Evolutionary conservation across 2,329 filamentous ascomycete species (phyloP).

Genomic region (Pyrenochaeta sp.): DNA sequence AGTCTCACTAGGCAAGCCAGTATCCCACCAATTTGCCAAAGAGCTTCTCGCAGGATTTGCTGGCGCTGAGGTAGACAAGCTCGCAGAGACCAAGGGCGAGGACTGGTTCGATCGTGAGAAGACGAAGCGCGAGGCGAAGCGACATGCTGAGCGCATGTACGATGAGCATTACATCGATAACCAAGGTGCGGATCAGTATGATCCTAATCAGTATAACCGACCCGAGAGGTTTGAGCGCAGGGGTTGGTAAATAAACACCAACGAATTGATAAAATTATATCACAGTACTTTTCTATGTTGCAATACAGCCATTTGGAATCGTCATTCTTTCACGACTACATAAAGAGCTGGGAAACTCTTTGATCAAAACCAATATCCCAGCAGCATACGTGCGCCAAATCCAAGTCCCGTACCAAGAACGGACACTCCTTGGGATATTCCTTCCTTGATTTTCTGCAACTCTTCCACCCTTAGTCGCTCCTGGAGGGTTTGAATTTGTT

Average conservation of each 20-base stretch:
- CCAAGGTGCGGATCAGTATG: conserved; percentile 54
- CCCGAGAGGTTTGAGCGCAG: conserved; percentile 40
- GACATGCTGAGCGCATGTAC: conserved; percentile 55
- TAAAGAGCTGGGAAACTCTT: too few relatives aligned
- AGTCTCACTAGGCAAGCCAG: conserved; percentile 65
- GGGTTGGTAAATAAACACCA: conserved; percentile 32
- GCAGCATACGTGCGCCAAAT: too few relatives aligned
- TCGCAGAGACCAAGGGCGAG: conserved; percentile 66
- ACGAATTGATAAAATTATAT: too few relatives aligned
- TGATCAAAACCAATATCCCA: too few relatives aligned
- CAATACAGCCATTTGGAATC: too few relatives aligned
- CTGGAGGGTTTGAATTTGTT: too few relatives aligned
- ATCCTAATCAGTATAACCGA: conserved; percentile 52
- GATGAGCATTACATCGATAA: conserved; percentile 56
- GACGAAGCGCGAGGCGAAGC: conserved; percentile 55
- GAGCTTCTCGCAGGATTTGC: conserved; percentile 76
- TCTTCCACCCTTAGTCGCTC: too few relatives aligned
- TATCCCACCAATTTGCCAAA: conserved; percentile 79
- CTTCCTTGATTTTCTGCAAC: too few relatives aligned
- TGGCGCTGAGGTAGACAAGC: conserved; percentile 73
- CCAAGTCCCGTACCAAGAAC: too few relatives aligned
- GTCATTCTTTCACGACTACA: too few relatives aligned
- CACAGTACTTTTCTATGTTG: too few relatives aligned
- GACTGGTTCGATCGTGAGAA: conserved; percentile 58
- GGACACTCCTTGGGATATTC: too few relatives aligned